phyloP scores from a whole-genome alignment of 768 basidiomycete genomes.

The Mycena latifolia region DNA sequence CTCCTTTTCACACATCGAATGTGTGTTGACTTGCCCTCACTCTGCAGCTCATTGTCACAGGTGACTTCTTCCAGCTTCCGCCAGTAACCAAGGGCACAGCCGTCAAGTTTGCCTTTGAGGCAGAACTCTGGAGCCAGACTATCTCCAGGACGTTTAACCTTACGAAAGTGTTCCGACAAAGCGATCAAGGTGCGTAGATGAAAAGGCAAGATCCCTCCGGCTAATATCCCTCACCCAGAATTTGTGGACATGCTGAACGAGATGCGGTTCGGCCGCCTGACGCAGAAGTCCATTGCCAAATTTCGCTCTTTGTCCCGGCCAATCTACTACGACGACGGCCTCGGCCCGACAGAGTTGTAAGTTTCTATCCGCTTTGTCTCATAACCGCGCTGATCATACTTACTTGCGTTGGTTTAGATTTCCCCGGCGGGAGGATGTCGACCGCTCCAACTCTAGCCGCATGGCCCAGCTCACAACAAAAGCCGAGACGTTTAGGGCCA shows the following conservation, averaged over 20 bases:
- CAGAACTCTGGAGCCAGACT: constrained; percentile 77
- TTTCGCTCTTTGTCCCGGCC: constrained; percentile 80
- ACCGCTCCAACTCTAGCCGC: constrained; percentile 80
- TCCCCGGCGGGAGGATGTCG: constrained; percentile 93
- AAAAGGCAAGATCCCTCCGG: neutral
- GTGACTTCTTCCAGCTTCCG: constrained; percentile 98
- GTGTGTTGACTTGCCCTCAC: neutral
- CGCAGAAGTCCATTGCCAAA: constrained; percentile 70
- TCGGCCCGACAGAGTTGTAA: constrained; percentile 93
- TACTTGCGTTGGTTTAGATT: too few species aligned
- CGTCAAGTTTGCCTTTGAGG: constrained; percentile 95
- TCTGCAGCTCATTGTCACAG: constrained; percentile 86
- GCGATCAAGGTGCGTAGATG: neutral
- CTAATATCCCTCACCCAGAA: constrained; percentile 83
- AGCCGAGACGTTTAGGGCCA: constrained; percentile 63
- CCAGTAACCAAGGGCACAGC: constrained; percentile 78
- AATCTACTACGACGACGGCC: constrained; percentile 83
- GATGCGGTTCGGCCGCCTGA: constrained; percentile 91
- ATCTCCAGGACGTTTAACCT: constrained; percentile 91
- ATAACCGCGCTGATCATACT: neutral
- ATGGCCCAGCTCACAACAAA: constrained; percentile 72
- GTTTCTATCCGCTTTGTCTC: constrained; percentile 38
- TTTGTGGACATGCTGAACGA: constrained; percentile 98
- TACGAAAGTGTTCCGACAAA: constrained; percentile 55
- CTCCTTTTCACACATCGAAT: neutral